Conservation (phyloP, 768 basidiomycete genomes). For the Rhizopogon rudus region DNA sequence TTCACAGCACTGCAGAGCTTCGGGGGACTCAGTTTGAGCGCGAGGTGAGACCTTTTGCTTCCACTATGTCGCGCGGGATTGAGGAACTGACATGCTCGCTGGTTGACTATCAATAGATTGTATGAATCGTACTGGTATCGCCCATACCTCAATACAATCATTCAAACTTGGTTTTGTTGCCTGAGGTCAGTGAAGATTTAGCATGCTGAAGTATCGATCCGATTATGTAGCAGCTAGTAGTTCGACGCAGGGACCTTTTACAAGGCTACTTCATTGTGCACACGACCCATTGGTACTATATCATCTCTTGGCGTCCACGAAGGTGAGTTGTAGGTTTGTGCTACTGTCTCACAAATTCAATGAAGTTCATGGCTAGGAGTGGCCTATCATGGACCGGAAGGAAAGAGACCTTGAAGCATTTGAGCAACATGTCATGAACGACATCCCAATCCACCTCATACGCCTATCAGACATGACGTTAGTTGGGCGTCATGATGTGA, state of each 20-base stretch:
- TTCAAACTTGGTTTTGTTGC: too few species aligned
- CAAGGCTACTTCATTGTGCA: background rate
- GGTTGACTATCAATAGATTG: too few species aligned
- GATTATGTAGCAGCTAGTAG: too few species aligned
- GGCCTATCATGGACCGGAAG: background rate
- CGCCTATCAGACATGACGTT: slow-evolving; percentile 13
- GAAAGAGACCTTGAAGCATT: background rate
- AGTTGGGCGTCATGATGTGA: slow-evolving; percentile 4
- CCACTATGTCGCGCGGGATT: too few species aligned
- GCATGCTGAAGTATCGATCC: too few species aligned
- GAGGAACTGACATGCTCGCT: too few species aligned
- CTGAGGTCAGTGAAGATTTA: too few species aligned
- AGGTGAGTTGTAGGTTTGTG: background rate
- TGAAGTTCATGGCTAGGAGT: background rate
- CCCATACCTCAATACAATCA: too few species aligned
- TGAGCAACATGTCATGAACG: slow-evolving; percentile 10
- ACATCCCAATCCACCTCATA: slow-evolving; percentile 14
- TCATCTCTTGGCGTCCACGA: background rate
- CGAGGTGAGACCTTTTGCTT: too few species aligned
- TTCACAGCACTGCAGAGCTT: too few species aligned
- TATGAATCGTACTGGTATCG: too few species aligned
- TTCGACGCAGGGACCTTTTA: background rate
- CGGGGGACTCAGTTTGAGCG: too few species aligned
- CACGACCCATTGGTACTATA: background rate
- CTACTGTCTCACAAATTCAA: background rate